A percentile compares a stretch with the other conserved stretches of the same genome.
phyloP scores from a whole-genome alignment of 257 asterid genomes.

The Solanum pinnatisectum region DNA sequence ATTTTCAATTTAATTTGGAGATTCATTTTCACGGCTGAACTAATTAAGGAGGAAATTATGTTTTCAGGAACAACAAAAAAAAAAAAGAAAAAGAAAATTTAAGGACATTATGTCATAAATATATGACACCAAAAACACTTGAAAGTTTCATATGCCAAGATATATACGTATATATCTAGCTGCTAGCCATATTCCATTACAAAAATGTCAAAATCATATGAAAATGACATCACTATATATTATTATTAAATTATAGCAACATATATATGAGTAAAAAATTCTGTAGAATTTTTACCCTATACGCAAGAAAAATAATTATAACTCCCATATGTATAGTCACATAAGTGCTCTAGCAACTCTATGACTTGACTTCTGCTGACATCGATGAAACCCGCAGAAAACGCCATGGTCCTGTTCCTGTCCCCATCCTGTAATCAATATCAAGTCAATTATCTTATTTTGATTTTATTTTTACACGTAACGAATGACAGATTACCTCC shows the following conservation, averaged over 20 bases:
- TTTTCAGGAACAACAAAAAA: background rate
- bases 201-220: background rate
- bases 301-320: background rate
- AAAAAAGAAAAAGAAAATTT: background rate
- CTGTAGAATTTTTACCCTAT: background rate
- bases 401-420: slow-evolving; percentile 87
- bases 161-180: background rate
- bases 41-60: background rate
- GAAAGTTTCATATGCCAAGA: background rate
- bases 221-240: background rate
- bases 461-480: background rate
- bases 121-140: background rate
- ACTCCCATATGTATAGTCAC: background rate
- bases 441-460: background rate
- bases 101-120: background rate
- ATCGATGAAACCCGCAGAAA: slow-evolving; percentile 33
- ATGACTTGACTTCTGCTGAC: background rate
- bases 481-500: slow-evolving; percentile 45
- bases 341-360: background rate
- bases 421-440: slow-evolving; percentile 58
- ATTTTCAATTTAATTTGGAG: background rate
- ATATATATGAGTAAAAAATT: background rate
- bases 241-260: background rate
- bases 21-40: background rate
- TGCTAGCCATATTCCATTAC: background rate